Percentiles rank a stretch among this genome's conserved stretches.
Conservation (phyloP, 2,329 filamentous ascomycete genomes). For the Monosporascus sp. region DNA sequence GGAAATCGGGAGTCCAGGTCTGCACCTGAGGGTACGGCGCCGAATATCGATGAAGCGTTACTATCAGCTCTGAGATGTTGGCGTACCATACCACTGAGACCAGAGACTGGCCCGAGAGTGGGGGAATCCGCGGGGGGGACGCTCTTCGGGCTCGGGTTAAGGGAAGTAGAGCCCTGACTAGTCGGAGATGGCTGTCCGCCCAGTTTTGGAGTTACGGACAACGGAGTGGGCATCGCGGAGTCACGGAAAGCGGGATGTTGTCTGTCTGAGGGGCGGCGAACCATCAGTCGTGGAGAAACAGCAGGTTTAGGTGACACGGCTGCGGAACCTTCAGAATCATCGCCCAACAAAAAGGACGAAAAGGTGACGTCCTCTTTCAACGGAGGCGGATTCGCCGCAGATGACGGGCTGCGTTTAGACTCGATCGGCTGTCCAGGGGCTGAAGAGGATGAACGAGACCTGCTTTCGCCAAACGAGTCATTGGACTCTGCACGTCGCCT, state of each 20-base stretch:
- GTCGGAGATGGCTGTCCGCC: conserved; percentile 26
- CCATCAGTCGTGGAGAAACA: conserved; percentile 30
- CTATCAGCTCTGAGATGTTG: conserved; percentile 81
- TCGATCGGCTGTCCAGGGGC: conserved; percentile 32
- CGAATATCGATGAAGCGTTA: conserved; percentile 74
- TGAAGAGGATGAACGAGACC: conserved; percentile 45
- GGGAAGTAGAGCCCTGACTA: conserved; percentile 17
- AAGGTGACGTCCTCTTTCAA: conserved; percentile 28
- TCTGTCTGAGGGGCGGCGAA: conserved; percentile 45
- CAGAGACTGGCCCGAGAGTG: conserved; percentile 62
- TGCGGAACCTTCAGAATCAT: conserved; percentile 32
- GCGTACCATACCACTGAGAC: conserved; percentile 75
- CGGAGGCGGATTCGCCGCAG: conserved; percentile 24
- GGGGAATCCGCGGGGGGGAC: conserved; percentile 61
- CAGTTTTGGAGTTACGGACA: conserved; percentile 28
- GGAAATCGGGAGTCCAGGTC: conserved; percentile 36
- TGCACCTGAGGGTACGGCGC: conserved; percentile 35
- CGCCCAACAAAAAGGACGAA: conserved; percentile 39
- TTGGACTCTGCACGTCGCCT: conserved; percentile 42
- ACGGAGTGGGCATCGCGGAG: conserved; percentile 38
- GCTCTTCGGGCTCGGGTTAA: conserved; percentile 14
- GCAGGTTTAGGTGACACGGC: conserved; percentile 14
- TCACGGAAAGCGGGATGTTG: conserved; percentile 51
- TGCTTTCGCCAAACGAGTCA: conserved; percentile 31
- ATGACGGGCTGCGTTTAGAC: conserved; percentile 16